Conservation (phyloP, 306 rosid genomes). For the Castanospermum australe region DNA sequence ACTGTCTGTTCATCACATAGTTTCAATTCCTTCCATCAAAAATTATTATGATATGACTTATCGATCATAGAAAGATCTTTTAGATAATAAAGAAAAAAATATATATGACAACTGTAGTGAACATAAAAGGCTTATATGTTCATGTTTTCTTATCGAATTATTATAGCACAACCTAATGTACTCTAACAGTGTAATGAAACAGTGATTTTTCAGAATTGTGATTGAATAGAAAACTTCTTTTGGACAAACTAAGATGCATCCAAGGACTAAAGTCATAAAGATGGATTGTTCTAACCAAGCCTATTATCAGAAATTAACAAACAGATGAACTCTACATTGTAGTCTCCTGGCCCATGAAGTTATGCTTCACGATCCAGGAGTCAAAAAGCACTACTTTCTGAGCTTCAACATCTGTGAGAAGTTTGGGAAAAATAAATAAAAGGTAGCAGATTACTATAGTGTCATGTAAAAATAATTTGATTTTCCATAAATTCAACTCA, state of each 20-base stretch:
- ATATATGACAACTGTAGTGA: background rate
- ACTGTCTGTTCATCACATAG: conserved; percentile 37
- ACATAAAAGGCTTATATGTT: background rate
- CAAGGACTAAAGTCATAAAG: background rate
- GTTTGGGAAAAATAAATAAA: no score
- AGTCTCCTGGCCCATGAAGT: no score
- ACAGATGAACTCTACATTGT: background rate
- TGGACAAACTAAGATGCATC: background rate
- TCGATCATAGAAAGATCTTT: background rate
- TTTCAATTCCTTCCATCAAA: conserved; percentile 20
- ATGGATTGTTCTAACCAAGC: background rate
- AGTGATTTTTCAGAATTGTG: background rate
- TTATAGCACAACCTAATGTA: background rate
- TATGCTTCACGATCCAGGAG: no score
- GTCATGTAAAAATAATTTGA: no score
- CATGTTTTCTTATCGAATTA: background rate
- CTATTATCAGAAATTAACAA: background rate
- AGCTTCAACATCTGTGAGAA: no score
- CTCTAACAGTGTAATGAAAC: background rate
- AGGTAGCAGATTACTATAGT: no score
- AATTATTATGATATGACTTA: background rate
- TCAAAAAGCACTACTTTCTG: no score
- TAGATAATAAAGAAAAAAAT: background rate
- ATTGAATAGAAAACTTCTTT: background rate
- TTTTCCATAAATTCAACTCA: no score